Base-by-base conservation (phyloP, 2,329 filamentous ascomycete species). In the Lachnellula suecica region DNA sequence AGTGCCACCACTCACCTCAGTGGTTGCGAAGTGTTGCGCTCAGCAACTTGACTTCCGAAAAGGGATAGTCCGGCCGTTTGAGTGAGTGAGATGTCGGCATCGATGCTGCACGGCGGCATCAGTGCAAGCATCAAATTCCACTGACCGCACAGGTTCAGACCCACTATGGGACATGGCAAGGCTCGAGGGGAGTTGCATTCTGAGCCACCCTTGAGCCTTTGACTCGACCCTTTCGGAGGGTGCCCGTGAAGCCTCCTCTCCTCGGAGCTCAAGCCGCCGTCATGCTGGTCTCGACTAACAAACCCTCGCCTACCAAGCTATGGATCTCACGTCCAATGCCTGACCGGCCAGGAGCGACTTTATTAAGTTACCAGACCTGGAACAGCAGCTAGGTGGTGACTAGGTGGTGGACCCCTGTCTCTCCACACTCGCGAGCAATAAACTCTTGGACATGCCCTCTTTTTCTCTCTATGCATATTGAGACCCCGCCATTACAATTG, bases 401-500 rank as follows among this genome's bases (percentile, higher is more conserved):
- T 19, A 19, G 20, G 37, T 40, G 19, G n/a, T 19, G n/a, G 40
- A 44, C 49, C 58, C 52, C 35, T 34, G 49, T 44, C 52, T 55
- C 57, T 59, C 56, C 53, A 60, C 56, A 59, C 34, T 57, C 51
- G 40, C 53, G 49, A 51, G 52, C 61, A 62, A 63, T 62, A 60
- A 62, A 59, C 52, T 58, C 51, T 47, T 54, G 52, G 54, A 47
- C 58, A 58, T 58, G 55, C 51, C 60, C 57, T 60, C 57, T 49
- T 54, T 51, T 50, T 54, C 52, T 27, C 27, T 61, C 55, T 58
- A 65, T 64, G 61, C 63, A 58, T 51, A 49, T 44, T 41, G 48
- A 53, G 40, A 65, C 64, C 64, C 63, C 64, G 63, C 64, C 61
- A 65, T 64, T 58, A 53, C 48, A 58, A 53, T 61, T 60, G 57